These are phyloP conservation scores for Monilinia aucupariae DNA, from an alignment of 2,329 filamentous ascomycete species.

Conservation along the genomic window DNA sequence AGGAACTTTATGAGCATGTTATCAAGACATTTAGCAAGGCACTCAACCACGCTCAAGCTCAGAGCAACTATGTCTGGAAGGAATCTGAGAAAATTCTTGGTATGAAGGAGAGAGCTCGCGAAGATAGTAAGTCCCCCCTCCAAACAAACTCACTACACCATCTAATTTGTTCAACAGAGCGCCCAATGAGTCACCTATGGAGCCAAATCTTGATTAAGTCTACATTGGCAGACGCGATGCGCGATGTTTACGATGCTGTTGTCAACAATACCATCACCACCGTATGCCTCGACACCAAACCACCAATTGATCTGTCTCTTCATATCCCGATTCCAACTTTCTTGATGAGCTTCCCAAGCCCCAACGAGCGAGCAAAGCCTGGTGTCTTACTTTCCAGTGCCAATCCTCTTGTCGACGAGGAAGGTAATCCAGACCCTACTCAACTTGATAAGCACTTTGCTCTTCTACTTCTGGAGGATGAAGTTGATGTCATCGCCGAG, in stretches of 20 bases:
- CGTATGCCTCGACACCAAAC: conserved; percentile 61
- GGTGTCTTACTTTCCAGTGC: conserved; percentile 86
- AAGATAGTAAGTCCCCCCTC: conserved; percentile 44
- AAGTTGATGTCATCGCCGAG: conserved; percentile 65
- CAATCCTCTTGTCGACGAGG: conserved; percentile 66
- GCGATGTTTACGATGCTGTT: conserved; percentile 74
- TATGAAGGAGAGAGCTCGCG: conserved; percentile 75
- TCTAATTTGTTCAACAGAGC: conserved; percentile 31
- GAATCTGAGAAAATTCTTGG: conserved; percentile 79
- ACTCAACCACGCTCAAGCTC: conserved; percentile 86
- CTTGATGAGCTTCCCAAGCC: conserved; percentile 62
- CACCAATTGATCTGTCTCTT: conserved; percentile 55
- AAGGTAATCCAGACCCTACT: conserved; percentile 59
- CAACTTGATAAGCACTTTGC: conserved; percentile 82
- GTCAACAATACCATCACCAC: conserved; percentile 83
- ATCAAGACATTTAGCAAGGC: conserved; percentile 90
- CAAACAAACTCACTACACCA: not conserved
- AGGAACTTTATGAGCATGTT: conserved; percentile 82
- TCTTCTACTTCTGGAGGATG: conserved; percentile 76
- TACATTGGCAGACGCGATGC: conserved; percentile 75
- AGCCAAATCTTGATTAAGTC: conserved; percentile 65
- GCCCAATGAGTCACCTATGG: conserved; percentile 59
- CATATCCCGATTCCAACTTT: conserved; percentile 63
- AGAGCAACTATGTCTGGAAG: conserved; percentile 84
- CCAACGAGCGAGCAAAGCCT: conserved; percentile 62